phyloP scores from a whole-genome alignment of 73 alveolate species.

The Paramecium sexaurelia region DNA sequence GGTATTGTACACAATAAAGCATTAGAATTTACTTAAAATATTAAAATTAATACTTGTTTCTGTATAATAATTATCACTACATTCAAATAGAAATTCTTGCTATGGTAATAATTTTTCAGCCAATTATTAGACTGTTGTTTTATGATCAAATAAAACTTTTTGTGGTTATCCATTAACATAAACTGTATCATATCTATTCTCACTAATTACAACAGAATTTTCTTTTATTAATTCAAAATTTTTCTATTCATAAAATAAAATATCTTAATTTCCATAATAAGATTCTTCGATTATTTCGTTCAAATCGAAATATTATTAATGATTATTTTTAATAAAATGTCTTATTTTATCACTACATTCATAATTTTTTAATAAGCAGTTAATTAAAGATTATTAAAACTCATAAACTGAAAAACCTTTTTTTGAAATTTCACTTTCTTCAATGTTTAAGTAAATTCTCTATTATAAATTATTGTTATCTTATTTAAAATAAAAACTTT shows the following conservation, averaged over 20 bases:
- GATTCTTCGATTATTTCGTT: background rate
- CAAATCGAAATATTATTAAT: background rate
- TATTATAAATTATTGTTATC: background rate
- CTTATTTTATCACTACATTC: background rate
- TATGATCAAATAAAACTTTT: background rate
- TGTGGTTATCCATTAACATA: background rate
- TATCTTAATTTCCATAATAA: background rate
- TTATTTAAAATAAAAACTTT: background rate
- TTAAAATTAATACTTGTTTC: background rate
- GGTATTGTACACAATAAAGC: background rate
- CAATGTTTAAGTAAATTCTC: background rate
- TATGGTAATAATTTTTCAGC: background rate
- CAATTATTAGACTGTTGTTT: background rate
- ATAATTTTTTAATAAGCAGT: background rate
- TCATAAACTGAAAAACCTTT: conserved; percentile 1
- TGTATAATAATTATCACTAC: background rate
- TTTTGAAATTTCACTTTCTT: background rate
- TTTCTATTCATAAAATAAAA: background rate
- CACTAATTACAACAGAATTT: background rate
- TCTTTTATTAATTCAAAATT: background rate
- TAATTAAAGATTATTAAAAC: background rate
- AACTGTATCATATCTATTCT: background rate
- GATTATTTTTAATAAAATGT: background rate
- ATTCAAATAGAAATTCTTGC: background rate
- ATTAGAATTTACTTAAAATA: background rate